Evolutionary conservation across 106 monocot species (phyloP).

Genomic region (Dendrobium chrysotoxum): DNA sequence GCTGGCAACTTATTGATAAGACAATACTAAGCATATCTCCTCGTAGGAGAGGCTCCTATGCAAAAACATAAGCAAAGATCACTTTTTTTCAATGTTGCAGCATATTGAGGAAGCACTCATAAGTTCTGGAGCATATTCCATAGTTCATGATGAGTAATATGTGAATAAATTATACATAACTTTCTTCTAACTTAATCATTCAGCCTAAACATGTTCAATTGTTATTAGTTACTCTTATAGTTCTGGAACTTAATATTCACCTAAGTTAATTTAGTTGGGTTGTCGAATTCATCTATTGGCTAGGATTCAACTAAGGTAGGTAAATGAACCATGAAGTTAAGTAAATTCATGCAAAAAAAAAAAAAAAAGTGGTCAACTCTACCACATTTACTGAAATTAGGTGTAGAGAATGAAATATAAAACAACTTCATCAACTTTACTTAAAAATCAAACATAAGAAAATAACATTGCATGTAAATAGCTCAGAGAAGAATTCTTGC

Average conservation of each 20-base stretch:
- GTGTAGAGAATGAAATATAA: not conserved
- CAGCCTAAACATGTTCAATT: not conserved
- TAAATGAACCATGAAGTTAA: not conserved
- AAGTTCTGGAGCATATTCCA: too few relatives aligned
- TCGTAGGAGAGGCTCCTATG: too few relatives aligned
- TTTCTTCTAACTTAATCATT: not conserved
- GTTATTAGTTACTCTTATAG: not conserved
- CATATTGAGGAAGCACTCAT: too few relatives aligned
- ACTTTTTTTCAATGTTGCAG: too few relatives aligned
- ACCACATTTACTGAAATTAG: too few relatives aligned
- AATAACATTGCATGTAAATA: not conserved
- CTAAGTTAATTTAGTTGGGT: not conserved
- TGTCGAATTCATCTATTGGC: not conserved
- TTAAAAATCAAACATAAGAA: not conserved
- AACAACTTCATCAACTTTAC: not conserved
- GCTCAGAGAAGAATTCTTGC: conserved; percentile 17
- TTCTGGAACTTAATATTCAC: not conserved
- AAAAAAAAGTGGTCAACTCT: too few relatives aligned
- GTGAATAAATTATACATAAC: not conserved
- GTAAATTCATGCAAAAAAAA: too few relatives aligned
- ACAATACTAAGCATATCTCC: too few relatives aligned
- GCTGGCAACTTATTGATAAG: too few relatives aligned
- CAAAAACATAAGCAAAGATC: too few relatives aligned
- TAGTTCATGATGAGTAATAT: not conserved
- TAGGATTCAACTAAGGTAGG: not conserved